Base-by-base conservation (phyloP, 2,329 filamentous ascomycete genomes). In the Trichoderma sp. region DNA sequence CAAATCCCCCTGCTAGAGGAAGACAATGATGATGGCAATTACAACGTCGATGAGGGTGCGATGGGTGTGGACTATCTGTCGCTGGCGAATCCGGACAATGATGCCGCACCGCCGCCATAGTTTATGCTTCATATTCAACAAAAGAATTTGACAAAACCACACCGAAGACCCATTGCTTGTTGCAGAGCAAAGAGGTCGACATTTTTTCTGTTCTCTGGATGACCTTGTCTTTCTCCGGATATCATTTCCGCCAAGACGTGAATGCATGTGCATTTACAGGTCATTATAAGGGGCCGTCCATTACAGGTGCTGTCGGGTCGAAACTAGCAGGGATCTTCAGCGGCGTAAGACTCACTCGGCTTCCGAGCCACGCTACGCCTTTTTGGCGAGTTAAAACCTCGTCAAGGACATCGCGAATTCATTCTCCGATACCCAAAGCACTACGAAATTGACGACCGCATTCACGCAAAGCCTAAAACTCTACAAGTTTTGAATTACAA, bases 1-100 rank as follows among this genome's bases (percentile, higher is more conserved):
- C 69, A 72, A 12, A 72, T 72, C n/a, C 69, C 69, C 27, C 59
- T 72, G n/a, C 38, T 72, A 12, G 59, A 64, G n/a, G 69, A 71
- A 6, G 67, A 69, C 16, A 53, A 62, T 21, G 35, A 72, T 35
- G 45, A 31, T 18, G 38, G 59, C 9, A 53, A 21, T 9, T 71
- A 41, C 21, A 35, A 16, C 16, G 50, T 64, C 14, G 59, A 72
- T n/a, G 69, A 72, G 7, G 59, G 68, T 5, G 29, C 60, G 27
- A 64, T 72, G 59, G 69, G 69, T 8, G 69, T 72, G 38, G 69
- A 72, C 9, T 64, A 72, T 53, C 69, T 72, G 27, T 64, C 69
- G 35, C 59, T 72, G 29, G 59, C 56, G 35, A 62, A 56, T 45
- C 31, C 56, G 27, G 35, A 62, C 29, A 62, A 24, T 11, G 53